Conservation (phyloP, 192 early-diverging fungal genomes). For the Mortierella claussenii region DNA sequence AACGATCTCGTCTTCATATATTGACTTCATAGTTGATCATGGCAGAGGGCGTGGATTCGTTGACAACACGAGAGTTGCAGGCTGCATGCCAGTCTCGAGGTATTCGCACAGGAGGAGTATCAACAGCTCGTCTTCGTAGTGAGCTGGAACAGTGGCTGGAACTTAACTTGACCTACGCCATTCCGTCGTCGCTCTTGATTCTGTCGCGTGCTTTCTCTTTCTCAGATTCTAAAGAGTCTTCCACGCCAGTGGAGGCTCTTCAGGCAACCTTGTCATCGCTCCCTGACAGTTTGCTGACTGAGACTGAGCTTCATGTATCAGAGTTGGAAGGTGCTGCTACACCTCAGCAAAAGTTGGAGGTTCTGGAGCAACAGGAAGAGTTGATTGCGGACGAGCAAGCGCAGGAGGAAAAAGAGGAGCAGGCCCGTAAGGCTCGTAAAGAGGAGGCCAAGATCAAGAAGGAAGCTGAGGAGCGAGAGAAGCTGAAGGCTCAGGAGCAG, state of each 20-base stretch:
- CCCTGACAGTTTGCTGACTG: conserved; percentile 90
- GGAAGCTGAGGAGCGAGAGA: conserved; percentile 56
- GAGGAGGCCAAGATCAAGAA: conserved; percentile 61
- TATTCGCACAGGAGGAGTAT: conserved; percentile 88
- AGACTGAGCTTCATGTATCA: conserved; percentile 88
- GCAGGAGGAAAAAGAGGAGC: conserved; percentile 82
- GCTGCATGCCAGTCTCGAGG: conserved; percentile 89
- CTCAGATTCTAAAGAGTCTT: conserved; percentile 64
- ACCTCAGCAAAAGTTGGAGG: conserved; percentile 91
- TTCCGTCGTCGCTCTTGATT: conserved; percentile 91
- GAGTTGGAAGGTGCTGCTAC: conserved; percentile 92
- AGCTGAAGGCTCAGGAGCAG: conserved; percentile 46
- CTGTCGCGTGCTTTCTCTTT: conserved; percentile 90
- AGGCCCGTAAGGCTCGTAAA: conserved; percentile 66
- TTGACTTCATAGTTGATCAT: conserved; percentile 70
- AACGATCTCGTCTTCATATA: conserved; percentile 51
- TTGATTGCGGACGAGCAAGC: conserved; percentile 94
- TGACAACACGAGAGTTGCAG: conserved; percentile 91
- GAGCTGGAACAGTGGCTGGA: conserved; percentile 96
- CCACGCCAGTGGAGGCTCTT: conserved; percentile 76
- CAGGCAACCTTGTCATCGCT: conserved; percentile 92
- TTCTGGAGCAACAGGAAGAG: conserved; percentile 96
- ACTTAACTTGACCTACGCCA: conserved; percentile 90
- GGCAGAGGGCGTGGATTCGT: conserved; percentile 86
- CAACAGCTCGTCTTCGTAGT: conserved; percentile 86